phyloP scores from a whole-genome alignment of 2,329 filamentous ascomycete genomes.

The Neopestalotiopsis rosae region DNA sequence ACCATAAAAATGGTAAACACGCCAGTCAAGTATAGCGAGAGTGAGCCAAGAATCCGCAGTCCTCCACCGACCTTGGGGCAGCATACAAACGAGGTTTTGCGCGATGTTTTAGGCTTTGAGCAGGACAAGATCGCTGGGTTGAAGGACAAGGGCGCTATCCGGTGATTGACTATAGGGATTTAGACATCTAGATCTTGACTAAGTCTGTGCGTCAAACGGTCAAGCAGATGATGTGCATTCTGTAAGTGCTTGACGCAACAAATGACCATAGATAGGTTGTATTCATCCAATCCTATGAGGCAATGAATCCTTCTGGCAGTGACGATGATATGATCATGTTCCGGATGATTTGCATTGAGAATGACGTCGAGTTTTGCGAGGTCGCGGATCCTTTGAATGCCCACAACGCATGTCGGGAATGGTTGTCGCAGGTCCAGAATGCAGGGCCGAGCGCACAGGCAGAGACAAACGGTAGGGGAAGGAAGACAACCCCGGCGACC shows the following conservation, averaged over 20 bases:
- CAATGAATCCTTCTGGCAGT: neutral
- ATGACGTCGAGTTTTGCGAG: conserved; percentile 12
- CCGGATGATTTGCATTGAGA: neutral
- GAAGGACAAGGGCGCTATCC: conserved; percentile 70
- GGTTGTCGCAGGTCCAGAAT: conserved; percentile 5
- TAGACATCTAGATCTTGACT: neutral
- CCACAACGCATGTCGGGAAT: neutral
- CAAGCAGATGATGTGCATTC: no score
- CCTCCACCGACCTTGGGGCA: conserved; percentile 86
- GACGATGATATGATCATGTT: neutral
- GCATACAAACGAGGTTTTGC: conserved; percentile 81
- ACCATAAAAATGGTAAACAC: conserved; percentile 90
- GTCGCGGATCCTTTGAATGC: conserved; percentile 1
- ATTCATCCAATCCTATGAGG: no score
- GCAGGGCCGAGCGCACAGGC: conserved; percentile 1
- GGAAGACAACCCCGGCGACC: neutral
- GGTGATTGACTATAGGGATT: conserved; percentile 36
- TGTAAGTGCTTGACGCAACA: no score
- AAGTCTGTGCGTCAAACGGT: no score
- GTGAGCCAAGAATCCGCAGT: conserved; percentile 74
- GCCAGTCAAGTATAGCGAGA: conserved; percentile 91
- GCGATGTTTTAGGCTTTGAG: conserved; percentile 65
- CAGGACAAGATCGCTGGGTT: conserved; percentile 64
- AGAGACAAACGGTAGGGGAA: conserved; percentile 2
- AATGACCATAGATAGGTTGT: no score